Base-by-base conservation (phyloP, 306 rosid species). In the Trifolium subterraneum region DNA sequence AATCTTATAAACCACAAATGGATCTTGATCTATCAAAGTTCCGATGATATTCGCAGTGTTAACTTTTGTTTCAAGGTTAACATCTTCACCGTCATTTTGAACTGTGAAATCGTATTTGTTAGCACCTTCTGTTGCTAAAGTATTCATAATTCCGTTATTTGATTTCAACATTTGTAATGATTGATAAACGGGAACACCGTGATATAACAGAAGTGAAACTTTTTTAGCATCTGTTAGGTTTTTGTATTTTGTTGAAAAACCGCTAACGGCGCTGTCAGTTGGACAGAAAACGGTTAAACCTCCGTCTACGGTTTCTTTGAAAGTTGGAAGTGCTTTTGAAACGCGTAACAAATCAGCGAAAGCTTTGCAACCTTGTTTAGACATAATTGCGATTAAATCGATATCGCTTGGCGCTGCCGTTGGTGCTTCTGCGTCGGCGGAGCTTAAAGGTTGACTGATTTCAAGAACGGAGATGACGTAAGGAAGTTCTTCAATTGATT, bases 391-490 rank as follows among this genome's bases (percentile, higher is more conserved):
- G 25, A 95, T 94, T 0, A 94, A 56, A 62, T 92, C 91, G 39
- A 92, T 64, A 25, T 58, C 76, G 66, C 87, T 77, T 11, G 99
- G 99, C 0, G 84, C 90, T 0, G 93, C 70, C 0, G 93, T 88
- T 0, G 99, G 99, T 0, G 99, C 97, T 71, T 94, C 99, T 0
- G 99, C 99, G 13, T 94, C 99, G n/a, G 90, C 82, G 14, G 99
- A 94, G 27, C 87, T 92, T 4, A 94, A 6, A 0, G 79, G 81
- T 79, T 86, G 88, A 63, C 92, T 92, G 83, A 94, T 94, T 76
- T 92, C 88, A 19, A 92, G 66, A 58, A 94, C 79, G 2, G 99
- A 90, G 70, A 94, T 87, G 18, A 88, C 88, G 84, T 90, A 94
- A 0, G 97, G 89, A 12, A 78, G 9, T 75, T 94, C 98, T 18